phyloP scores from a whole-genome alignment of 2,329 filamentous ascomycete species.

The Nemania sp. region DNA sequence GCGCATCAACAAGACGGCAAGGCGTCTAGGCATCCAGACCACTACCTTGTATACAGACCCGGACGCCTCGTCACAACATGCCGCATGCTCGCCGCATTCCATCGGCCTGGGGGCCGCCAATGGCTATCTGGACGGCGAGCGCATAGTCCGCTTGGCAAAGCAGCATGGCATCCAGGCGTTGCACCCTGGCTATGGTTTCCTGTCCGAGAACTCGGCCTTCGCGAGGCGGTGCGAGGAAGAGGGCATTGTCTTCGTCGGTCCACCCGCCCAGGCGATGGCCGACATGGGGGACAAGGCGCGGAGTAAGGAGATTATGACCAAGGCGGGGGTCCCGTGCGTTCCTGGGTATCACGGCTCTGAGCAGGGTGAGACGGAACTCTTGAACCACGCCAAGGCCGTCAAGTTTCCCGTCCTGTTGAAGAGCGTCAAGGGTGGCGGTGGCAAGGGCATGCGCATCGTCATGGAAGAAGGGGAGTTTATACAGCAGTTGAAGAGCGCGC shows the following conservation, averaged over 20 bases:
- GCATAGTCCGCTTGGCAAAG: conserved; percentile 88
- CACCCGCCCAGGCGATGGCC: conserved; percentile 77
- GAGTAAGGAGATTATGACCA: conserved; percentile 93
- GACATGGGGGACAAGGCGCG: conserved; percentile 72
- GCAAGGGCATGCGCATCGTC: conserved; percentile 84
- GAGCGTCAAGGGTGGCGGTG: conserved; percentile 78
- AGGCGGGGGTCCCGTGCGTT: conserved; percentile 93
- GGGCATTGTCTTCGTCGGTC: conserved; percentile 92
- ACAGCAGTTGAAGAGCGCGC: conserved; percentile 71
- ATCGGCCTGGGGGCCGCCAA: conserved; percentile 82
- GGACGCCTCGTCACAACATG: conserved; percentile 86
- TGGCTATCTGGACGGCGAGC: conserved; percentile 90
- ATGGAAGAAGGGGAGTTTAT: conserved; percentile 69
- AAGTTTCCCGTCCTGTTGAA: conserved; percentile 76
- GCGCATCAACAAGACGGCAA: conserved; percentile 86
- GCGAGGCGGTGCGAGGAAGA: conserved; percentile 86
- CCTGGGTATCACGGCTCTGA: conserved; percentile 92
- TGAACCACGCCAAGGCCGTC: conserved; percentile 72
- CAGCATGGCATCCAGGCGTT: conserved; percentile 85
- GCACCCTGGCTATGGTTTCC: conserved; percentile 94
- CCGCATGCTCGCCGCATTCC: conserved; percentile 79
- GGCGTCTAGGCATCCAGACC: conserved; percentile 85
- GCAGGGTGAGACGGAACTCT: conserved; percentile 66
- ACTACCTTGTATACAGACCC: conserved; percentile 95
- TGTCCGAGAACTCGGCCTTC: conserved; percentile 92